Evolutionary conservation across 345 rosid genomes (phyloP), one percentile per base, ranked within the genome.

Genomic region (Psidium guajava): DNA sequence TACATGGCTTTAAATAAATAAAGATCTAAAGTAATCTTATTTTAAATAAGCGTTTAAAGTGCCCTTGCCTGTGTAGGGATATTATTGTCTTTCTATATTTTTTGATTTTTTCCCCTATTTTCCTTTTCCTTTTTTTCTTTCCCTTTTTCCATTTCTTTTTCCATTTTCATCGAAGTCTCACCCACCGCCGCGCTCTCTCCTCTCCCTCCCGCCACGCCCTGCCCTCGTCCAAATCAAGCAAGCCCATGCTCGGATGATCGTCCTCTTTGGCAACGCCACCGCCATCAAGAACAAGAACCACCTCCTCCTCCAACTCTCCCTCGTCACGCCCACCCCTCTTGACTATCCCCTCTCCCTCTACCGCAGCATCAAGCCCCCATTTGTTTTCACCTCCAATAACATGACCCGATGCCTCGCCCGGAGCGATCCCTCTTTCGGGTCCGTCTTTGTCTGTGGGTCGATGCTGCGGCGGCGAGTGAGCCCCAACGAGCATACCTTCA

Each of bases 221-320:
- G 83, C 85, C 20, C n/a, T 88, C 54, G 6, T 54, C 54, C 86
- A 55, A 21, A 86, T 64, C 42, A 88, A 84, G 82, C 90, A 88
- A 47, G 83, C 86, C 82, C 90, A 88, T 59, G 90, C 90, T 36
- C 83, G 82, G 13, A 1, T 28, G 40, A 75, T 88, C 84, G 50
- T 83, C 82, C 83, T 88, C 88, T 86, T 84, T 21, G 87, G 90
- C 74, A n/a, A n/a, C n/a, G n/a, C n/a, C n/a, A n/a, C n/a, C n/a
- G n/a, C n/a, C n/a, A n/a, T n/a, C n/a, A n/a, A n/a, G n/a, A n/a
- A n/a, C n/a, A n/a, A n/a, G n/a, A n/a, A n/a, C n/a, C n/a, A n/a
- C n/a, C n/a, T n/a, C n/a, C n/a, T n/a, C n/a, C n/a, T n/a, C n/a
- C n/a, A n/a, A n/a, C n/a, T n/a, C n/a, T n/a, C n/a, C n/a, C n/a